Percentiles rank a stretch among this genome's conserved stretches.
These are phyloP conservation scores for Erodium trifolium DNA, from an alignment of 441 rosid species.

Conservation along the genomic window DNA sequence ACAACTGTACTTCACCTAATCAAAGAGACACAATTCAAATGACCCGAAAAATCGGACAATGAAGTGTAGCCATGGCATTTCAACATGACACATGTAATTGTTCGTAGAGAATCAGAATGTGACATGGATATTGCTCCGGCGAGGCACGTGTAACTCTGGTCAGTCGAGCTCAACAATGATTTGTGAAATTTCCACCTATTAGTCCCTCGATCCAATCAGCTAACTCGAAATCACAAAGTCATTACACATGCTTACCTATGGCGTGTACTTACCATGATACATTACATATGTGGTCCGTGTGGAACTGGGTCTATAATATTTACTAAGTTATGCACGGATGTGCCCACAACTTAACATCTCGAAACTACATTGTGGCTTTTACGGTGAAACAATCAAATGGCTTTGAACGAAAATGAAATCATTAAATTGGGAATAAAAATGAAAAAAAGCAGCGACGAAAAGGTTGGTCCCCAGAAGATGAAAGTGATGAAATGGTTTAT, in stretches of 20 bases:
- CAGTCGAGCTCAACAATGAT: not conserved
- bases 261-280: constrained; percentile 7
- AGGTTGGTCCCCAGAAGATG: not conserved
- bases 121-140: not conserved
- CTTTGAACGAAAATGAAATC: not conserved
- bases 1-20: not conserved
- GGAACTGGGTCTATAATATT: not conserved
- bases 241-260: not conserved
- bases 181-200: not conserved
- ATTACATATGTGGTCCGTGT: not conserved
- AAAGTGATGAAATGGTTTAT: too few relatives aligned
- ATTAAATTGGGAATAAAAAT: not conserved
- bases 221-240: not conserved
- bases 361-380: not conserved
- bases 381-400: not conserved
- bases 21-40: constrained; percentile 1
- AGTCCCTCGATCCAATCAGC: not conserved
- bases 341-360: too few relatives aligned
- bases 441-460: not conserved
- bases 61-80: not conserved
- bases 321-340: not conserved
- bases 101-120: not conserved
- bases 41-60: not conserved
- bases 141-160: not conserved
- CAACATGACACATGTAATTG: not conserved